Evolutionary conservation across 306 rosid species (phyloP), one percentile per base, ranked within the genome.

Genomic region (Medicago ruthenica): DNA sequence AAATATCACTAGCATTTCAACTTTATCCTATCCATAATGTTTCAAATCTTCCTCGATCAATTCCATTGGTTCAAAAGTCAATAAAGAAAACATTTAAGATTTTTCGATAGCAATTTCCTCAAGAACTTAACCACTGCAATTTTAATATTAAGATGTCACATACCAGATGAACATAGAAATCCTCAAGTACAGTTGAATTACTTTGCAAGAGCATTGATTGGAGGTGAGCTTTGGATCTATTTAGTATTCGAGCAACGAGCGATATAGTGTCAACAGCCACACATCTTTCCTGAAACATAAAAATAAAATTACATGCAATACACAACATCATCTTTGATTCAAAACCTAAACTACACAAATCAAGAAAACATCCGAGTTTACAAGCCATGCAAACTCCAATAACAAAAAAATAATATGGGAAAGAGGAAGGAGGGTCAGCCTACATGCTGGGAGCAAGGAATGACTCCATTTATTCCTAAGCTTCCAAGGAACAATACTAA

Each of bases 111-210:
- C 79, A 80, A 78, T 67, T 83, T 63, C 53, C 21, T 50, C 57
- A 61, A 76, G 17, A 17, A 15, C 21, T 64, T 62, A 73, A 74
- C 73, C 68, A 76, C 55, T 47, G 71, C 42, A 64, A 67, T 70
- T 42, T 48, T 67, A 36, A 77, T 55, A 74, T 62, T 51, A 36
- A 66, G 68, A 37, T 20, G 59, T 65, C 73, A 79, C 90, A 44
- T 92, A 96, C 99, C 98, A 96, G 84, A 81, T 96, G 90, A 74
- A 64, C 85, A 82, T 83, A 92, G 78, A 96, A 96, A 85, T 96
- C 97, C 86, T 96, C 99, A 67, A 92, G 92, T 68, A 86, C 85
- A 79, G 96, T 86, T 77, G 87, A 86, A 73, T 89, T 92, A 84
- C 85, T 90, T 85, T 83, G 95, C 84, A 90, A 89, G 73, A 96